Base-by-base conservation (phyloP, 1,284 basidiomycete genomes). In the Microbotryum lychnidis-dioicae region DNA sequence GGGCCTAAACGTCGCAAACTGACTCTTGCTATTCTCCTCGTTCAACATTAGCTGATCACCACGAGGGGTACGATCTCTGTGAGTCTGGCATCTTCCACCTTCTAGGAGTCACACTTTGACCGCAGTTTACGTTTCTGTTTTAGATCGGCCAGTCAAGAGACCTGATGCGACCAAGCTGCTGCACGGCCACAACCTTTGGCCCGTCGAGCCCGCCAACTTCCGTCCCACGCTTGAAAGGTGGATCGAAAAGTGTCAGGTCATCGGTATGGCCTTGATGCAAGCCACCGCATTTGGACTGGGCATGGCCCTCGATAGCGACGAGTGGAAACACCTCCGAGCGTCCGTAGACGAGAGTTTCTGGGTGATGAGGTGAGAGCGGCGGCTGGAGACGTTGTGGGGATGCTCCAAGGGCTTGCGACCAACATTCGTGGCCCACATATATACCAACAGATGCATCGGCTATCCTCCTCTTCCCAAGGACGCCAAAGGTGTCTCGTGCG, bases 171-270 rank as follows among this genome's bases (percentile, higher is more conserved):
- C 80, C 12, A 83, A 81, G 64, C 81, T 82, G 0, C 72, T 90
- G 2, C 84, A 85, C 82, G 89, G 89, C 25, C 82, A 83, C 72
- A 92, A 91, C 72, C 87, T 89, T 66, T 91, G 86, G 85, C 89
- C 89, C 0, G 70, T 70, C 4, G 61, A 69, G 10, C 70, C 70
- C 0, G 54, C 54, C 20, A 74, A 71, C 0, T 88, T 91, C 69
- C 77, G 73, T 62, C 78, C 79, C 50, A 84, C 80, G 65, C 86
- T 86, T 68, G 82, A 86, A 64, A 70, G 69, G 14, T 91, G 89
- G 89, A 77, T 85, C 2, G 82, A 82, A 69, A 89, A 87, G 79
- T 91, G 91, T 89, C 85, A 86, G 74, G 77, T 71, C 1, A 77
- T 91, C 3, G 88, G 88, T 1, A 69, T 86, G 69, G 79, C 85